Conservation (phyloP, 2,329 filamentous ascomycete genomes). For the Elsinoe batatas region DNA sequence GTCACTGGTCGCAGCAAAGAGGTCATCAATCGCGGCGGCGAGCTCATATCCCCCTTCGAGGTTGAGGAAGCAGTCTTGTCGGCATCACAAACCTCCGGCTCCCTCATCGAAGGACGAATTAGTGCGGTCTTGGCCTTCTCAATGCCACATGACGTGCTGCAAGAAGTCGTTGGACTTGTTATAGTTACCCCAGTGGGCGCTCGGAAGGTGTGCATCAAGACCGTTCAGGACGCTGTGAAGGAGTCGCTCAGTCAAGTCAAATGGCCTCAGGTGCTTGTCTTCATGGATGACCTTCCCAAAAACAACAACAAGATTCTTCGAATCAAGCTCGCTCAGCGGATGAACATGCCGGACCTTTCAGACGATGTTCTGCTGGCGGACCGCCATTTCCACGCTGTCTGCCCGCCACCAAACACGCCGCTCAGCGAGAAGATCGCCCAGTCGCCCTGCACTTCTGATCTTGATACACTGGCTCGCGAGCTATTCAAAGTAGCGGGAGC, state of each 20-base stretch:
- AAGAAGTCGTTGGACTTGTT: constrained; percentile 47
- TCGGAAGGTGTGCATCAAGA: constrained; percentile 40
- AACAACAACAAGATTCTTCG: constrained; percentile 52
- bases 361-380: constrained; percentile 36
- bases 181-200: constrained; percentile 39
- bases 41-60: constrained; percentile 51
- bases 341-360: constrained; percentile 36
- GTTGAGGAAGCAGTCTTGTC: constrained; percentile 48
- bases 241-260: constrained; percentile 44
- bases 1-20: constrained; percentile 49
- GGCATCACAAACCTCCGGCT: constrained; percentile 34
- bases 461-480: constrained; percentile 11
- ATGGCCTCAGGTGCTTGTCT: constrained; percentile 43
- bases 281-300: constrained; percentile 47
- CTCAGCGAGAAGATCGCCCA: constrained; percentile 35
- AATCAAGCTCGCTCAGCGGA: constrained; percentile 42
- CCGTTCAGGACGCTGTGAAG: constrained; percentile 39
- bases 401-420: constrained; percentile 40
- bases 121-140: constrained; percentile 46
- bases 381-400: constrained; percentile 43
- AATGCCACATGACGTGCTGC: constrained; percentile 42
- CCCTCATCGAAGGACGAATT: constrained; percentile 39
- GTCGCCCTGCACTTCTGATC: constrained; percentile 22
- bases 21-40: constrained; percentile 49
- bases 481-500: constrained; percentile 13